These are phyloP conservation scores for Leccinum longicurvipes DNA, from an alignment of 768 basidiomycete species.

Conservation along the genomic window DNA sequence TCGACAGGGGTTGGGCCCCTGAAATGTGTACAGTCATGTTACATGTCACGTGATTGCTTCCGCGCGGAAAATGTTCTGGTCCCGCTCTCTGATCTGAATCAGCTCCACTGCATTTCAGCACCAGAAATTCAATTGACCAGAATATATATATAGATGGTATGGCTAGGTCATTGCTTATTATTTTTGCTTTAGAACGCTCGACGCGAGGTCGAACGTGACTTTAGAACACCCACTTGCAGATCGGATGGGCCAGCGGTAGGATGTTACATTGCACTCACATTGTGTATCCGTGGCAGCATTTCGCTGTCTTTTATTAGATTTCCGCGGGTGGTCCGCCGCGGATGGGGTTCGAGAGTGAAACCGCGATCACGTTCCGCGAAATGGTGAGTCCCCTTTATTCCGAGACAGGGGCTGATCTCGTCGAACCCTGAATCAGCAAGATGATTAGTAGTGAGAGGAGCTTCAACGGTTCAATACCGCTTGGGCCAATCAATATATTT, in stretches of 20 bases:
- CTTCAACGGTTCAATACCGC: background rate
- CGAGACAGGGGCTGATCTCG: slow-evolving; percentile 5
- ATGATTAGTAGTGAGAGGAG: background rate
- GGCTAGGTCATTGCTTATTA: background rate
- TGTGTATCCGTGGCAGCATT: background rate
- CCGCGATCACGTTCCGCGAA: slow-evolving; percentile 5
- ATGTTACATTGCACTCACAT: background rate
- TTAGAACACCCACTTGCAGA: background rate
- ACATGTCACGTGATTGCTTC: background rate
- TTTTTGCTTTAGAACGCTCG: background rate
- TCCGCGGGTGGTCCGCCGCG: background rate
- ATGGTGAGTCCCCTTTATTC: background rate
- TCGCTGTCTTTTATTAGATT: background rate
- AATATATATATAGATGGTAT: background rate
- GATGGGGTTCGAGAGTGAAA: background rate
- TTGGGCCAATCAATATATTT: slow-evolving; percentile 12
- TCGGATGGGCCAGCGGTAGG: background rate
- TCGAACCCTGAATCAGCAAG: background rate
- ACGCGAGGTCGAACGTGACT: background rate
- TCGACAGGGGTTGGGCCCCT: background rate
- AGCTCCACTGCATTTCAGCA: background rate
- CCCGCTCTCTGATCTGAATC: background rate
- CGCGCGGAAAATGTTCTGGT: background rate
- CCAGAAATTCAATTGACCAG: background rate
- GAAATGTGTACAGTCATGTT: background rate